Base-by-base conservation (phyloP, 106 monocot genomes). In the Allium sativum region DNA sequence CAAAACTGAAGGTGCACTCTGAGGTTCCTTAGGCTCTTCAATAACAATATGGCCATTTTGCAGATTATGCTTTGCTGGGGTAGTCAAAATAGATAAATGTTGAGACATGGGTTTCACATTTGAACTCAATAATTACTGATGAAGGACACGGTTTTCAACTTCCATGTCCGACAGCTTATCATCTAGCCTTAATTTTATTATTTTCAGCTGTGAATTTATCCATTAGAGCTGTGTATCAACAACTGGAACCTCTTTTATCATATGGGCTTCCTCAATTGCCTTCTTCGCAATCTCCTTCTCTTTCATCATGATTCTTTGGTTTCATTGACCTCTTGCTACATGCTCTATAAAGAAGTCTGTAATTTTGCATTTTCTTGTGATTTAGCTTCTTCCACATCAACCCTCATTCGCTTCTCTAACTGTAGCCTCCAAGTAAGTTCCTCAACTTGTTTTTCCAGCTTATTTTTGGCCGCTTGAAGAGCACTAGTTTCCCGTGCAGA, bases 101-200 rank as follows among this genome's bases (percentile, higher is more conserved):
- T 72, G 83, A 56, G 78, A 73, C 68, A 88, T 68, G 42, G 84
- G 81, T 51, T 91, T n/a, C n/a, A n/a, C n/a, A n/a, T n/a, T n/a
- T n/a, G n/a, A n/a, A n/a, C n/a, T n/a, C n/a, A n/a, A n/a, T n/a
- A n/a, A n/a, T n/a, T n/a, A n/a, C n/a, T n/a, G 86, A 12, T 87
- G 81, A 47, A 96, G 87, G 76, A 91, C 73, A 65, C 87, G 83
- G 61, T 87, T 82, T 72, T 96, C 95, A 58, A 84, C 75, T 80
- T 90, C 87, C 79, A 87, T 72, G 44, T 70, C 82, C 40, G 79
- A 76, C 18, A 96, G 58, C 56, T 96, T 96, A 47, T 79, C 87
- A 72, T 81, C 50, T 66, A 10, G 84, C 92, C 92, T 92, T 92
- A 18, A 92, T 81, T 45, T 76, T 81, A 56, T 87, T 67, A 79